Evolutionary conservation across 2,329 filamentous ascomycete genomes (phyloP).

Genomic region (Aureobasidium sp.): DNA sequence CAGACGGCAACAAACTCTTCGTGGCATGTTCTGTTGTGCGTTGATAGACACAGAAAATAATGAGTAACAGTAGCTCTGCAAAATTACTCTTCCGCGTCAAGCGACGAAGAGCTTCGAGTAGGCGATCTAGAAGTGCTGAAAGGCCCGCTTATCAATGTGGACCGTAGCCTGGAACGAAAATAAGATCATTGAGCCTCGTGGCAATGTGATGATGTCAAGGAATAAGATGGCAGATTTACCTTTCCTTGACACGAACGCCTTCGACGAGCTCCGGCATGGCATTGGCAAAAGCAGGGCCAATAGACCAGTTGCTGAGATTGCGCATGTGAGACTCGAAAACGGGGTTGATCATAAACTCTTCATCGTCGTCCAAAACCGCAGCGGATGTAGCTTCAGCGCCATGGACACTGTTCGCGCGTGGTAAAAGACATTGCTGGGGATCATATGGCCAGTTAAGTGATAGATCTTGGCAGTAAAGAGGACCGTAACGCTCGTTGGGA

Average conservation of each 20-base stretch:
- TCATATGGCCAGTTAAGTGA: conserved; percentile 82
- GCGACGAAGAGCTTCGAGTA: neutral
- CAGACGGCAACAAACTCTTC: neutral
- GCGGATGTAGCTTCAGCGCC: conserved; percentile 18
- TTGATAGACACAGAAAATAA: neutral
- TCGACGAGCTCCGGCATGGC: conserved; percentile 28
- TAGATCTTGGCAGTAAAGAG: conserved; percentile 66
- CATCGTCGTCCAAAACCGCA: conserved; percentile 30
- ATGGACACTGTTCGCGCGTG: conserved; percentile 21
- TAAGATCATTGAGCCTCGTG: neutral
- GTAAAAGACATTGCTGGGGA: conserved; percentile 58
- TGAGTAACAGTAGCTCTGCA: neutral
- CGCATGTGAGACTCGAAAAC: conserved; percentile 77
- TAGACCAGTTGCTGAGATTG: conserved; percentile 71
- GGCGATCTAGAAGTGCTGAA: neutral
- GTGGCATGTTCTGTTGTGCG: neutral
- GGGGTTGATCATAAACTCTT: conserved; percentile 73
- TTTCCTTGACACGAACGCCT: conserved; percentile 24
- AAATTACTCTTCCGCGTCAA: neutral
- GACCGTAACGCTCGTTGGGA: conserved; percentile 72
- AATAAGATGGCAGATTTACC: conserved; percentile 6
- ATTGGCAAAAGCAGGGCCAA: conserved; percentile 34
- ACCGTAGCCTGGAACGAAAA: neutral
- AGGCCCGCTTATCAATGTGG: neutral
- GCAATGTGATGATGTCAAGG: neutral